These are phyloP conservation scores for Lasiosphaeriaceae sp. DNA, from an alignment of 495 filamentous ascomycete genomes.

Conservation along the genomic window DNA sequence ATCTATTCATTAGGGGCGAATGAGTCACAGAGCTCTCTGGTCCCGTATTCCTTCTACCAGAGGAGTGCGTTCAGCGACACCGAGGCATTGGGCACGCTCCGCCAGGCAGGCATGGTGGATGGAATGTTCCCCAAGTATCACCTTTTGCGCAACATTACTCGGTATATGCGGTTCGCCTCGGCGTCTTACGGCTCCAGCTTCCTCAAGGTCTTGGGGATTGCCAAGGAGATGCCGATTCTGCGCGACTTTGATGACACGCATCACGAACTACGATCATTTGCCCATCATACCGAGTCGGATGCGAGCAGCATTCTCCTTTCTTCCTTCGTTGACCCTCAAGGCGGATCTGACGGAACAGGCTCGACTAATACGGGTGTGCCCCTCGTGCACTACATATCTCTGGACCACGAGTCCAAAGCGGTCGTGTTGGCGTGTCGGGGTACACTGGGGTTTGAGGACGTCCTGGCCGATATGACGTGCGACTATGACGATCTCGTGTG, in stretches of 20 bases:
- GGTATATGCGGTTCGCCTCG: constrained; percentile 74
- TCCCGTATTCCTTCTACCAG: constrained; percentile 51
- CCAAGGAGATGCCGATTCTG: constrained; percentile 42
- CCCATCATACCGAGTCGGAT: constrained; percentile 64
- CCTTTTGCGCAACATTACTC: constrained; percentile 65
- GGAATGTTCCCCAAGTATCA: constrained; percentile 65
- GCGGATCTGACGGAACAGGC: constrained; percentile 67
- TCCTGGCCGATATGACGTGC: constrained; percentile 77
- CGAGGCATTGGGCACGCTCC: constrained; percentile 51
- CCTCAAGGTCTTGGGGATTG: constrained; percentile 65
- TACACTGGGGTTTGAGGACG: constrained; percentile 76
- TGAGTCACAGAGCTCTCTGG: constrained; percentile 61
- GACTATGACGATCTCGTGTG: constrained; percentile 71
- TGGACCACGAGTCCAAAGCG: constrained; percentile 75
- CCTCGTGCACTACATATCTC: constrained; percentile 71
- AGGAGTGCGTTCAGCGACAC: constrained; percentile 54
- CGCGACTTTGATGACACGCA: constrained; percentile 51
- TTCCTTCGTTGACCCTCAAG: constrained; percentile 71
- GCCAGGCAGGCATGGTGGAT: constrained; percentile 53
- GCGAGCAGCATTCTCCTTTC: constrained; percentile 67
- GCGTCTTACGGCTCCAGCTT: constrained; percentile 73
- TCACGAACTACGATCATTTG: constrained; percentile 67
- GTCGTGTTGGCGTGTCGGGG: constrained; percentile 73
- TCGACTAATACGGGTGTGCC: constrained; percentile 71
- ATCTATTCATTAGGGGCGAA: constrained; percentile 67